These are phyloP conservation scores for Candida albicans DNA, from an alignment of 1,139 yeast species.

Conservation along the genomic window DNA sequence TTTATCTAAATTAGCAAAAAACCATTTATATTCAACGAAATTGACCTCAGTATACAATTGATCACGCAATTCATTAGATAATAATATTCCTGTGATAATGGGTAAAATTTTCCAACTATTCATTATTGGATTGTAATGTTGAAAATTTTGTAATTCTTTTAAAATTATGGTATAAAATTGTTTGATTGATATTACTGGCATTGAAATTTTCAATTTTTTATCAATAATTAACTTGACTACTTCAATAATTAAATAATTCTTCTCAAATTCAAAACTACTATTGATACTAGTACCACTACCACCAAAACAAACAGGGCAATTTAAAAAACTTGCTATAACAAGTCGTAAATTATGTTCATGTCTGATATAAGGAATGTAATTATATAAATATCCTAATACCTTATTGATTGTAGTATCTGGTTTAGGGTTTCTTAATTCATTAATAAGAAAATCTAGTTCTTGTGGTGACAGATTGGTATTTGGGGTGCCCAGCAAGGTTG, in stretches of 20 bases:
- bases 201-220: constrained; percentile 56
- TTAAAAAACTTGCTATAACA: constrained; percentile 50
- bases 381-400: constrained; percentile 53
- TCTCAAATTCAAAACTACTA: constrained; percentile 38
- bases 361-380: constrained; percentile 63
- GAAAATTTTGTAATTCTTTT: constrained; percentile 38
- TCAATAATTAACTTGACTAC: constrained; percentile 50
- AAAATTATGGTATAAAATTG: constrained; percentile 50
- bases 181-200: constrained; percentile 58
- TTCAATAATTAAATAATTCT: constrained; percentile 44
- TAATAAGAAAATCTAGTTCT: constrained; percentile 49
- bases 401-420: constrained; percentile 33
- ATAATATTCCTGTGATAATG: constrained; percentile 52
- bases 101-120: constrained; percentile 61
- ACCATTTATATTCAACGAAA: constrained; percentile 31
- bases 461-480: constrained; percentile 27
- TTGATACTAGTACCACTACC: no score
- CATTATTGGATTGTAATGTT: constrained; percentile 23
- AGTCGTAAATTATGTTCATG: constrained; percentile 56
- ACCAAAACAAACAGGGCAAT: constrained; percentile 47
- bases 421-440: constrained; percentile 44
- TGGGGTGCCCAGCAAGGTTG: background rate
- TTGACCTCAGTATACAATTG: constrained; percentile 30
- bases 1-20: constrained; percentile 35
- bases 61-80: constrained; percentile 42